These are phyloP conservation scores for Penicillium palitans DNA, from an alignment of 2,329 filamentous ascomycete species.

Conservation along the genomic window DNA sequence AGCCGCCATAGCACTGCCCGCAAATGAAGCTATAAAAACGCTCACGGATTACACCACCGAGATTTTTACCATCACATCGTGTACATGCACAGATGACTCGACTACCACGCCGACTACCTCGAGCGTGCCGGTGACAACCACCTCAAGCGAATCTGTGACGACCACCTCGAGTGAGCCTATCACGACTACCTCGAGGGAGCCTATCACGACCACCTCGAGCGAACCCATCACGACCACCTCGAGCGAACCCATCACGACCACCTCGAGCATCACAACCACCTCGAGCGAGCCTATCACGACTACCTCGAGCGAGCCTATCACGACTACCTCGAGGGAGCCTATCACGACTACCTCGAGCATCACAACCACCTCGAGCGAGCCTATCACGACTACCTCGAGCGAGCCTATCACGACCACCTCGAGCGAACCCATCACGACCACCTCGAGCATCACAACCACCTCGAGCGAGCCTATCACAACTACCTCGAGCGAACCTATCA, in stretches of 20 bases:
- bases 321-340: background rate
- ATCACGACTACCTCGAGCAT: background rate
- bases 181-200: no score
- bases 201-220: no score
- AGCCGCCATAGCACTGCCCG: background rate
- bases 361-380: background rate
- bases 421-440: background rate
- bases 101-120: background rate
- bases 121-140: background rate
- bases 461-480: background rate
- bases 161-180: background rate
- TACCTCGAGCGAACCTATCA: background rate
- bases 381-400: background rate
- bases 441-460: background rate
- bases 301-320: background rate
- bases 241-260: no score
- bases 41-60: constrained; percentile 5
- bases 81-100: background rate
- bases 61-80: background rate
- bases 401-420: background rate
- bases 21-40: background rate
- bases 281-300: background rate
- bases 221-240: no score
- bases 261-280: no score
- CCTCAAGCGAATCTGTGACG: background rate